phyloP scores from a whole-genome alignment of 371 early-diverging fungal species.

The Zancudomyces culisetae region DNA sequence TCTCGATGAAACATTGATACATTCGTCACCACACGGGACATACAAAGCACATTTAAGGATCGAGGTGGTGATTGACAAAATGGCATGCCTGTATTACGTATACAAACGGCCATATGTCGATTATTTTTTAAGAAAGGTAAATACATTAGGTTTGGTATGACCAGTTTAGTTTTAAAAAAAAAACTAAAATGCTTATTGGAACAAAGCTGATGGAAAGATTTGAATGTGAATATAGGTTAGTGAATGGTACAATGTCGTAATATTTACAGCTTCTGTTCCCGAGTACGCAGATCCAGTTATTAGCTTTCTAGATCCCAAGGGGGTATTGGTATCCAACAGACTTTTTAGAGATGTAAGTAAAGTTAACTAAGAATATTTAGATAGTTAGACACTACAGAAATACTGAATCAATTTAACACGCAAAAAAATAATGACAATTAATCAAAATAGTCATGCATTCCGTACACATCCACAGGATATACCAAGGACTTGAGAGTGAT shows the following conservation, averaged over 20 bases:
- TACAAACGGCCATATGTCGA: conserved; percentile 94
- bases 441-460: conserved; percentile 42
- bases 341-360: conserved; percentile 52
- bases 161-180: neutral
- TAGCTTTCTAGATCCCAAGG: conserved; percentile 71
- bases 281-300: conserved; percentile 97
- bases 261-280: conserved; percentile 92
- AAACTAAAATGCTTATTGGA: too few species aligned
- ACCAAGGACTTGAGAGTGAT: conserved; percentile 70
- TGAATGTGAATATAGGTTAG: conserved; percentile 35
- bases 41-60: conserved; percentile 48
- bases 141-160: conserved; percentile 7
- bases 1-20: conserved; percentile 92
- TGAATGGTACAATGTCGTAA: conserved; percentile 94
- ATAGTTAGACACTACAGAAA: too few species aligned
- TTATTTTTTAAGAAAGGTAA: conserved; percentile 64
- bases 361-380: conserved; percentile 13
- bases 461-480: conserved; percentile 54
- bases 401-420: too few species aligned
- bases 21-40: conserved; percentile 59
- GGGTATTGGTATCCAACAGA: conserved; percentile 50
- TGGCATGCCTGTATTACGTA: conserved; percentile 79
- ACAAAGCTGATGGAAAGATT: too few species aligned
- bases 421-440: too few species aligned
- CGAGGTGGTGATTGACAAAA: conserved; percentile 80